Evolutionary conservation across 2,329 filamentous ascomycete species (phyloP), one percentile per base, ranked within the genome.

Genomic region (Xylaria sp.): DNA sequence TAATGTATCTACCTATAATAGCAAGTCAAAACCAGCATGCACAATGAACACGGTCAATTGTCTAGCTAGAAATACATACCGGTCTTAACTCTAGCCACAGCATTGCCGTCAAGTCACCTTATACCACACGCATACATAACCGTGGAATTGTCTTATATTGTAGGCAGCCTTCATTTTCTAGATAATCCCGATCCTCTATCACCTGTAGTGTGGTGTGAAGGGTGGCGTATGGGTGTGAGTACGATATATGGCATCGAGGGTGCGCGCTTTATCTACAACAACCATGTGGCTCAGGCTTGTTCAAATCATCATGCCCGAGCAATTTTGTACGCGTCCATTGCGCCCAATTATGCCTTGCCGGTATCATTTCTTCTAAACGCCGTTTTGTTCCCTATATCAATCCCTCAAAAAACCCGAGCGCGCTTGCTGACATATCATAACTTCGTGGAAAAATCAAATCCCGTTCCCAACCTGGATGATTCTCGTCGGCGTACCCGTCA

Each of bases 401-500:
- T 71, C 71, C 64, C 64, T 65, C n/a, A 56, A 66, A 63, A 61
- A 63, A 29, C 54, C 62, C 67, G 58, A 68, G 64, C 64, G 60
- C 68, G 67, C 68, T 72, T 70, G 74, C 74, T 75, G 60, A 61
- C 69, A 71, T 72, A 60, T 73, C 71, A 68, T 73, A 73, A 75
- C 63, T 67, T 74, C 71, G 60, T 74, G 38, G 66, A 62, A 72
- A 72, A 71, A 62, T 36, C 64, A 71, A 67, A 65, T 69, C 61
- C 60, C 38, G 58, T 71, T 63, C 45, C 45, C 60, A 33, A 47
- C 54, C 25, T 20, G 42, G 49, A 60, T 25, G 17, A 27, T 27
- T 22, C 39, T 15, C 9, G 36, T 51, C 15, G 61, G 47, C 44
- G 31, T 1, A 76, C 53, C 36, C 11, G 74, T 83, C 81, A 85